These are phyloP conservation scores for Plasmodium coatneyi DNA, from an alignment of 169 alveolate genomes.

Conservation along the genomic window DNA sequence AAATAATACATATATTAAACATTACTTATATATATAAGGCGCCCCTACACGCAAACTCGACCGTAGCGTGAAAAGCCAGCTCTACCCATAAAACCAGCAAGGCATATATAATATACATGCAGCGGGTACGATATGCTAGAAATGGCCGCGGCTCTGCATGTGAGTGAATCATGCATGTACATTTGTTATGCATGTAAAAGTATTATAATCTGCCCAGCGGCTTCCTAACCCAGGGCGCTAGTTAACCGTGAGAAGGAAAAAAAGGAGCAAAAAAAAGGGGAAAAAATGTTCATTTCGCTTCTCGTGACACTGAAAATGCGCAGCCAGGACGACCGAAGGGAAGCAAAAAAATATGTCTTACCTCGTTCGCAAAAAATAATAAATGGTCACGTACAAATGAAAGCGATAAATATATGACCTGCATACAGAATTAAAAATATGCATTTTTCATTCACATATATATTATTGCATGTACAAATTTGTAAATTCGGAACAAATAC, in stretches of 20 bases:
- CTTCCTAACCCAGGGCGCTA: neutral
- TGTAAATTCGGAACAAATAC: neutral
- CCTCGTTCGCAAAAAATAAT: neutral
- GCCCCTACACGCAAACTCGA: neutral
- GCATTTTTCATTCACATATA: neutral
- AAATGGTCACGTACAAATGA: neutral
- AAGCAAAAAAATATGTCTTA: neutral
- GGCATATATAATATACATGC: neutral
- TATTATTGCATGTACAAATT: neutral
- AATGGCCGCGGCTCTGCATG: neutral
- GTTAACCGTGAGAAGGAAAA: neutral
- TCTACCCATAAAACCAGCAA: neutral
- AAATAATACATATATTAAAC: neutral
- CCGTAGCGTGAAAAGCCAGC: neutral
- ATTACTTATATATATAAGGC: neutral
- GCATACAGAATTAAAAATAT: neutral
- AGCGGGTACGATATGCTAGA: neutral
- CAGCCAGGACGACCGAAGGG: neutral
- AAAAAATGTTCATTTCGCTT: neutral
- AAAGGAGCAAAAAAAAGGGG: too few relatives aligned
- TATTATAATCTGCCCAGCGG: neutral
- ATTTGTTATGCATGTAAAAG: neutral
- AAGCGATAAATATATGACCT: neutral
- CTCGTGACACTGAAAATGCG: neutral
- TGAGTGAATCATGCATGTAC: neutral